Percentiles rank a stretch among this genome's conserved stretches.
Conservation (phyloP, 441 rosid genomes). For the Hypseocharis bilobata region DNA sequence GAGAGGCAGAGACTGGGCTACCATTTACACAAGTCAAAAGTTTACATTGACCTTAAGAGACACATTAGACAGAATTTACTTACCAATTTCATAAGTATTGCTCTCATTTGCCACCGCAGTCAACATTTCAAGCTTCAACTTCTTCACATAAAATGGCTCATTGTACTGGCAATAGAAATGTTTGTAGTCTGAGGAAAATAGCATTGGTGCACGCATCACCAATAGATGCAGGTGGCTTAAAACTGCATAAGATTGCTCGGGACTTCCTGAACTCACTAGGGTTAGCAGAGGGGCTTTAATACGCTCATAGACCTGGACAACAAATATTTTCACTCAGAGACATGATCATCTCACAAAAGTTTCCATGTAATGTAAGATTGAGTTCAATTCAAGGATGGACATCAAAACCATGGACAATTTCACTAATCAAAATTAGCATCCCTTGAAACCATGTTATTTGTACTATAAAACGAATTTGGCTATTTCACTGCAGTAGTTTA, state of each 20-base stretch:
- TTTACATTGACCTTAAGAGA: slow-evolving; percentile 12
- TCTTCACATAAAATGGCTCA: slow-evolving; percentile 84
- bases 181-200: slow-evolving; percentile 80
- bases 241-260: slow-evolving; percentile 90
- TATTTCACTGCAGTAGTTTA: not conserved
- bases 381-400: not conserved
- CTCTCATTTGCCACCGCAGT: slow-evolving; percentile 94
- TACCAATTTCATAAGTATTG: slow-evolving; percentile 92
- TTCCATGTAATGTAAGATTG: slow-evolving; percentile 7
- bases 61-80: slow-evolving; percentile 19
- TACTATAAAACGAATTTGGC: not conserved
- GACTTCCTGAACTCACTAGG: slow-evolving; percentile 93
- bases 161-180: slow-evolving; percentile 94
- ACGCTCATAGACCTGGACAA: slow-evolving; percentile 76
- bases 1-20: not conserved
- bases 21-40: slow-evolving; percentile 16
- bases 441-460: not conserved
- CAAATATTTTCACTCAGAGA: slow-evolving; percentile 19
- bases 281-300: slow-evolving; percentile 94
- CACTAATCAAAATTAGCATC: not conserved
- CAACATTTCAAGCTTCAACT: slow-evolving; percentile 95
- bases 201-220: slow-evolving; percentile 88
- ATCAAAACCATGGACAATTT: slow-evolving; percentile 8
- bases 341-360: slow-evolving; percentile 18
- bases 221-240: slow-evolving; percentile 84